Conservation (phyloP, 805 yeast genomes). For the Starmera amethionina region DNA sequence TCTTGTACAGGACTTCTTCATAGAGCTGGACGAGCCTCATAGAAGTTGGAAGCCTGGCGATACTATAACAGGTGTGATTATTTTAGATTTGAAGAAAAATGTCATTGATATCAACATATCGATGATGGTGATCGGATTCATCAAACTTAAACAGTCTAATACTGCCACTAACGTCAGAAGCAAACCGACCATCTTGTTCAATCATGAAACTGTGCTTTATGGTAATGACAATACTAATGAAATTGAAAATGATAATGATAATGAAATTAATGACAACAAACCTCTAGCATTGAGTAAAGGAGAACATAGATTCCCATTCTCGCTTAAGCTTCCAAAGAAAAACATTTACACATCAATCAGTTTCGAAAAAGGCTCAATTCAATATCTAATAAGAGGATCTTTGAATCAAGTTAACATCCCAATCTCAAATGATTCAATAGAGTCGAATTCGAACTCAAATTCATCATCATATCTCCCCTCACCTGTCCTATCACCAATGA, state of each 20-base stretch:
- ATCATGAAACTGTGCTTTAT: slow-evolving; percentile 48
- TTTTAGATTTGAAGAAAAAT: slow-evolving; percentile 46
- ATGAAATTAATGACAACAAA: neutral
- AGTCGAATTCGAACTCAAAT: slow-evolving; percentile 8
- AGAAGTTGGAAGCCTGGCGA: slow-evolving; percentile 76
- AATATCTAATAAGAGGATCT: slow-evolving; percentile 48
- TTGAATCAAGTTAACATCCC: slow-evolving; percentile 14
- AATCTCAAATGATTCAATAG: slow-evolving; percentile 13
- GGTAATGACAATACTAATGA: slow-evolving; percentile 28
- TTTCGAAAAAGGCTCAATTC: slow-evolving; percentile 79
- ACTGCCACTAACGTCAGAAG: slow-evolving; percentile 45
- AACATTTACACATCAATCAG: slow-evolving; percentile 65
- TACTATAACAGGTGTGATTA: slow-evolving; percentile 52
- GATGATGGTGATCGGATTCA: slow-evolving; percentile 45
- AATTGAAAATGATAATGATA: slow-evolving; percentile 3
- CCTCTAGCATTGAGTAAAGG: slow-evolving; percentile 56
- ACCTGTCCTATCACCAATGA: slow-evolving; percentile 1
- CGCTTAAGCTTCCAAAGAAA: slow-evolving; percentile 68
- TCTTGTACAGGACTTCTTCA: slow-evolving; percentile 55
- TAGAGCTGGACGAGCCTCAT: slow-evolving; percentile 67
- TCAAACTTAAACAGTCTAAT: slow-evolving; percentile 39
- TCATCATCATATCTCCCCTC: slow-evolving; percentile 8
- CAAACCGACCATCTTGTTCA: slow-evolving; percentile 41
- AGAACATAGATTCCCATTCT: slow-evolving; percentile 81
- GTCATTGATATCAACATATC: slow-evolving; percentile 42